Conservation (phyloP, 1,284 basidiomycete species). For the Melampsora americana region DNA sequence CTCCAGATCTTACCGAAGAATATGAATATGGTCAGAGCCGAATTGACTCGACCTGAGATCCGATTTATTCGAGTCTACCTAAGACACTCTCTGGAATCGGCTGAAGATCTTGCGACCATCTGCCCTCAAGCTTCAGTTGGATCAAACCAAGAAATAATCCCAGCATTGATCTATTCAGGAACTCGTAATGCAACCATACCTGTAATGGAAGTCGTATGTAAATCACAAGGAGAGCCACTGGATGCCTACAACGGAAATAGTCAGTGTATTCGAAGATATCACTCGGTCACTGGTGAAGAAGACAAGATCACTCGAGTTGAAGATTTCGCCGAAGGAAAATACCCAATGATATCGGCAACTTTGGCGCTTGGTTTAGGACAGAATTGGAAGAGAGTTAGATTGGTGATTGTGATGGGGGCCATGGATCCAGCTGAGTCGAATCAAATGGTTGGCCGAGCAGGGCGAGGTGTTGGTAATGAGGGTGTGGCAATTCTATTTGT, state of each 20-base stretch:
- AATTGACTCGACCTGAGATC: too few species aligned
- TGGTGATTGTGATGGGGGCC: background rate
- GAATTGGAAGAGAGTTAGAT: constrained; percentile 6
- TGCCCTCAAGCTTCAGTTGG: too few species aligned
- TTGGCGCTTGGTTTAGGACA: constrained; percentile 3
- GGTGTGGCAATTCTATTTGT: constrained; percentile 20
- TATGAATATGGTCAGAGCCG: too few species aligned
- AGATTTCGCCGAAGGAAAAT: background rate
- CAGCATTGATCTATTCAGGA: constrained; percentile 16
- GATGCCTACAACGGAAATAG: background rate
- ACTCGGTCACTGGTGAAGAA: constrained; percentile 11
- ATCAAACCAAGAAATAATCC: background rate
- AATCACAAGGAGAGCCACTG: background rate
- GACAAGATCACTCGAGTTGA: background rate
- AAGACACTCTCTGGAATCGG: too few species aligned
- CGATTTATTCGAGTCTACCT: too few species aligned
- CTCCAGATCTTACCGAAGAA: too few species aligned
- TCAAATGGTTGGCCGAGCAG: constrained; percentile 15
- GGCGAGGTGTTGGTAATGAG: background rate
- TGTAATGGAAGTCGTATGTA: constrained; percentile 7
- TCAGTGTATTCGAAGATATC: background rate
- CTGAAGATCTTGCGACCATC: too few species aligned
- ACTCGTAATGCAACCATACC: constrained; percentile 4
- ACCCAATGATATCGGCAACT: constrained; percentile 12
- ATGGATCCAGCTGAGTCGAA: too few species aligned